phyloP scores from a whole-genome alignment of 2,329 filamentous ascomycete species.

The Davidsoniella eucalypti region DNA sequence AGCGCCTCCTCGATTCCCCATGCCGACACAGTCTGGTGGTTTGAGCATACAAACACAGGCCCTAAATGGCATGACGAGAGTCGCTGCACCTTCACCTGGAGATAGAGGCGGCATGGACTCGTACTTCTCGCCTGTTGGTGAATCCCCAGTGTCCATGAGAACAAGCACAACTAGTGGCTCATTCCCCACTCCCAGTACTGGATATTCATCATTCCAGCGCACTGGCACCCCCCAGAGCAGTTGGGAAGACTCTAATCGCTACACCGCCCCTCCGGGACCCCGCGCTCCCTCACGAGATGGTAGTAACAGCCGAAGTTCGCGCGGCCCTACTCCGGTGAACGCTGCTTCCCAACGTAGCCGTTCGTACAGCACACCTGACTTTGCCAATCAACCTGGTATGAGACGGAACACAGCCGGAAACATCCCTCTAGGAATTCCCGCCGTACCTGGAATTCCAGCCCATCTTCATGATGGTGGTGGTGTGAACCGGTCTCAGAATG shows the following conservation, averaged over 20 bases:
- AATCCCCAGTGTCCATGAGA: constrained; percentile 61
- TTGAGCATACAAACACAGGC: constrained; percentile 53
- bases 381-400: constrained; percentile 48
- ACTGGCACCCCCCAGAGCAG: constrained; percentile 49
- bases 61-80: constrained; percentile 14
- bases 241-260: constrained; percentile 62
- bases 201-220: constrained; percentile 52
- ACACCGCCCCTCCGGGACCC: constrained; percentile 76
- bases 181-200: constrained; percentile 33
- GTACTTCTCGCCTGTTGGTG: constrained; percentile 79
- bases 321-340: constrained; percentile 50
- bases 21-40: constrained; percentile 37
- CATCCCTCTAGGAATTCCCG: constrained; percentile 45
- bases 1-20: constrained; percentile 55
- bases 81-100: constrained; percentile 33
- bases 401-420: constrained; percentile 29
- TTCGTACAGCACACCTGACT: constrained; percentile 91
- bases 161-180: constrained; percentile 61
- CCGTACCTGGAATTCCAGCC: constrained; percentile 59
- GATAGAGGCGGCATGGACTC: constrained; percentile 53
- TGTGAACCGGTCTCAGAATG: constrained; percentile 65
- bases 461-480: constrained; percentile 47
- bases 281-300: constrained; percentile 67
- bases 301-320: constrained; percentile 28
- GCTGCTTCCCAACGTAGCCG: constrained; percentile 64